Conservation (phyloP, 2,329 filamentous ascomycete species). For the Pseudogymnoascus sp. region DNA sequence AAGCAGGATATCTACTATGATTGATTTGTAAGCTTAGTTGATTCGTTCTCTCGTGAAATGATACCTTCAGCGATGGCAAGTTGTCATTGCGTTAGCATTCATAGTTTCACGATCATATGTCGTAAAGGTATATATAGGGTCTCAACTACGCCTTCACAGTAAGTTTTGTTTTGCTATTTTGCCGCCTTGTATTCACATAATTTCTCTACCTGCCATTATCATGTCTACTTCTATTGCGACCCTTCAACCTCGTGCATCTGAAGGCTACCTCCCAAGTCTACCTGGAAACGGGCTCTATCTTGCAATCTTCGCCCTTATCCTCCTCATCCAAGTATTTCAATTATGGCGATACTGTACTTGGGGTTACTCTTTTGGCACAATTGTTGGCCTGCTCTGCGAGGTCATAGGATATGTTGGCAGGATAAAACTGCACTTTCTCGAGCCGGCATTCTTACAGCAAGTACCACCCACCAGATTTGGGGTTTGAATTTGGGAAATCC, state of each 20-base stretch:
- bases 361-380: conserved; percentile 46
- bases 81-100: neutral
- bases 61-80: neutral
- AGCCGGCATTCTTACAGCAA: conserved; percentile 42
- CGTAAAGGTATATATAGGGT: neutral
- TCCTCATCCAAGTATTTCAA: conserved; percentile 40
- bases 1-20: neutral
- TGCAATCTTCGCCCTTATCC: conserved; percentile 42
- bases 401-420: conserved; percentile 49
- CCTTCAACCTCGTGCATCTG: neutral
- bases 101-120: neutral
- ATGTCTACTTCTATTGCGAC: neutral
- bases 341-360: conserved; percentile 46
- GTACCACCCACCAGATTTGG: conserved; percentile 33
- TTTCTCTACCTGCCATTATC: neutral
- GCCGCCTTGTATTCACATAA: neutral
- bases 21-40: neutral
- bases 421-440: conserved; percentile 24
- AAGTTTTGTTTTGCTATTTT: neutral
- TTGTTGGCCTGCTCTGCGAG: conserved; percentile 44
- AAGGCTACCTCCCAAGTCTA: conserved; percentile 38
- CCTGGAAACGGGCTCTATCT: conserved; percentile 44
- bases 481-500: conserved; percentile 32
- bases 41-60: neutral
- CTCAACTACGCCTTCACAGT: neutral